A percentile compares a stretch with the other conserved stretches of the same genome.
Evolutionary conservation across 306 rosid genomes (phyloP).

Genomic region (Pyrus bretschneideri): DNA sequence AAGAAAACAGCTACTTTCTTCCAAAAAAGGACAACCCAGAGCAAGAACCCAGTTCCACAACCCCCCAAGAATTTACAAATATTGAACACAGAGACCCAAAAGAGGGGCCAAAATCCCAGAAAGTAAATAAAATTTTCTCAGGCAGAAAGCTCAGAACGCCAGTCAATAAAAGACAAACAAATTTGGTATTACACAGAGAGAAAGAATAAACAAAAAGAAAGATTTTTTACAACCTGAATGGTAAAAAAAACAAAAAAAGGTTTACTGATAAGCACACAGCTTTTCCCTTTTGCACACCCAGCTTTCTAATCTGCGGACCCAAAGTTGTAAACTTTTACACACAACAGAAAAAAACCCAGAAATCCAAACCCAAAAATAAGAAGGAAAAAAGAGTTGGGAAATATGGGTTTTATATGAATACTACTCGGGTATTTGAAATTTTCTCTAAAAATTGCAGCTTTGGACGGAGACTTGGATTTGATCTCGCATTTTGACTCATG

Average conservation of each 20-base stretch:
- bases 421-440: constrained; percentile 12
- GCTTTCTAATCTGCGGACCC: constrained; percentile 2
- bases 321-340: not conserved
- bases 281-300: not conserved
- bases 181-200: not conserved
- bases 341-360: constrained; percentile 3
- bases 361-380: constrained; percentile 19
- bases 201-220: not conserved
- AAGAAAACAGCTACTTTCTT: constrained; percentile 4
- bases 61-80: constrained; percentile 19
- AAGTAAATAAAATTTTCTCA: not conserved
- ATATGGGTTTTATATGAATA: constrained; percentile 16
- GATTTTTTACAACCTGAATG: constrained; percentile 4
- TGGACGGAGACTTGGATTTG: constrained; percentile 30
- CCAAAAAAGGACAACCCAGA: not conserved
- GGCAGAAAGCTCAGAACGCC: constrained; percentile 21
- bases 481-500: constrained; percentile 48
- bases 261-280: constrained; percentile 16
- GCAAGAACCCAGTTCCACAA: constrained; percentile 11
- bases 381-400: constrained; percentile 13
- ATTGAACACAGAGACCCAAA: constrained; percentile 17
- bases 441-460: constrained; percentile 2
- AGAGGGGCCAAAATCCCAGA: constrained; percentile 1
- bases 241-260: not conserved
- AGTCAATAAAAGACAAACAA: constrained; percentile 5